A percentile compares a stretch with the other conserved stretches of the same genome.
Evolutionary conservation across 2,329 filamentous ascomycete species (phyloP).

Genomic region (Capronia americana): DNA sequence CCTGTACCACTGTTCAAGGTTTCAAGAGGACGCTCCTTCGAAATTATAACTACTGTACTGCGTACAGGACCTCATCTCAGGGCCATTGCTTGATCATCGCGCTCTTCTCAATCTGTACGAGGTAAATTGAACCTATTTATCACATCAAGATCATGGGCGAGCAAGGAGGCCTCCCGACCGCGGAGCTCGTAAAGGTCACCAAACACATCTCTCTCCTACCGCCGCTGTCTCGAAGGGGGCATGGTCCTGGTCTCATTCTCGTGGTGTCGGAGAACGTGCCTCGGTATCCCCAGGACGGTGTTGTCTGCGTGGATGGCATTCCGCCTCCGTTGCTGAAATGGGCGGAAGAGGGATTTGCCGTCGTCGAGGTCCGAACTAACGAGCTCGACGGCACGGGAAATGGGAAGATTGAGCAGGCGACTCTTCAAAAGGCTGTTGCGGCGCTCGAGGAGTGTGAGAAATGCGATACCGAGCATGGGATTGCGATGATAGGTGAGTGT

Average conservation of each 20-base stretch:
- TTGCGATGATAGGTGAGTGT: slow-evolving; percentile 45
- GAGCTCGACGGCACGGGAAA: not conserved
- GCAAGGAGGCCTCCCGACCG: slow-evolving; percentile 22
- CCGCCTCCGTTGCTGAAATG: slow-evolving; percentile 69
- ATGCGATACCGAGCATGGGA: slow-evolving; percentile 40
- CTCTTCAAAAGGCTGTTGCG: slow-evolving; percentile 39
- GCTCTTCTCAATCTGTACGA: not conserved
- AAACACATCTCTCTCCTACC: slow-evolving; percentile 45
- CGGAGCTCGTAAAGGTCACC: slow-evolving; percentile 20
- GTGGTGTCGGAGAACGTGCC: slow-evolving; percentile 48
- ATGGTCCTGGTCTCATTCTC: slow-evolving; percentile 57
- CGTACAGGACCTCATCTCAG: not conserved
- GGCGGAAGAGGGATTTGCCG: slow-evolving; percentile 73
- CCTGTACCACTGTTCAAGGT: not conserved
- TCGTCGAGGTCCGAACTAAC: slow-evolving; percentile 58
- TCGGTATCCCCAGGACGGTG: slow-evolving; percentile 43
- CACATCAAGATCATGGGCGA: not conserved
- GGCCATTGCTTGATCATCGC: not conserved
- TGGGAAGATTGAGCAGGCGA: slow-evolving; percentile 11
- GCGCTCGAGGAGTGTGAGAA: slow-evolving; percentile 38
- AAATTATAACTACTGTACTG: not conserved
- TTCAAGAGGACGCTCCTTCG: not conserved
- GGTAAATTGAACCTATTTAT: no score
- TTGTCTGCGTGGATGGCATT: slow-evolving; percentile 47
- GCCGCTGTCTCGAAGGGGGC: slow-evolving; percentile 57